phyloP scores from a whole-genome alignment of 371 early-diverging fungal species.

The Mortierella sp. region DNA sequence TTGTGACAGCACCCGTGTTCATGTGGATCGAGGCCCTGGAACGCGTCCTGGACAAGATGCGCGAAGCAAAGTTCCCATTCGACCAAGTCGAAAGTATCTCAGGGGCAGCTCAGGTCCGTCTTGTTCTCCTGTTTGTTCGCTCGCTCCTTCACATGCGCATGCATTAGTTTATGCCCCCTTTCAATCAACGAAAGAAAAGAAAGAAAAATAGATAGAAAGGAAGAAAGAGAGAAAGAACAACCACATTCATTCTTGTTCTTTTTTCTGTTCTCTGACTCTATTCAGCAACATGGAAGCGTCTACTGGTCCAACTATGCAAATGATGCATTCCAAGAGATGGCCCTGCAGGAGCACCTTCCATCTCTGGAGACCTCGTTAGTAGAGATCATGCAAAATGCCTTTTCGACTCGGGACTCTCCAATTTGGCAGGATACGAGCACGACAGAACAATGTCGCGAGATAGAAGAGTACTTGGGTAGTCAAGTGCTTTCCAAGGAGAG shows the following conservation, averaged over 20 bases:
- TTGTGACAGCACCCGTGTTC: constrained; percentile 73
- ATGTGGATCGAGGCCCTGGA: constrained; percentile 88
- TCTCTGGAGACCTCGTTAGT: constrained; percentile 37
- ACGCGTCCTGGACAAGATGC: constrained; percentile 61
- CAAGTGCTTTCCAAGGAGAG: not conserved
- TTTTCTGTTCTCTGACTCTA: not conserved
- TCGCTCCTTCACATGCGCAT: not conserved
- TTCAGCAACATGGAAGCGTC: constrained; percentile 86
- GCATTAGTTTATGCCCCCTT: not conserved
- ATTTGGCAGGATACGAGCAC: constrained; percentile 92
- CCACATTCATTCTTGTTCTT: not conserved
- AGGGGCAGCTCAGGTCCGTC: constrained; percentile 76
- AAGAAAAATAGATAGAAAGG: not conserved
- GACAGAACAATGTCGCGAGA: constrained; percentile 64
- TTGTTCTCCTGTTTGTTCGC: constrained; percentile 19
- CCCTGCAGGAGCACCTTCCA: not conserved
- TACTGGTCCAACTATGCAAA: constrained; percentile 72
- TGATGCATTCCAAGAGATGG: constrained; percentile 37
- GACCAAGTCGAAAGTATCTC: constrained; percentile 65
- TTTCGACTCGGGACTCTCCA: constrained; percentile 74
- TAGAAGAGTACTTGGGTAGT: constrained; percentile 72
- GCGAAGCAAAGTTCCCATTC: constrained; percentile 32
- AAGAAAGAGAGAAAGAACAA: not conserved
- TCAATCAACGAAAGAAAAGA: not conserved
- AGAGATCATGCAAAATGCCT: constrained; percentile 67